phyloP scores from a whole-genome alignment of 176 grass and related monocot species.

The Secale cereale region DNA sequence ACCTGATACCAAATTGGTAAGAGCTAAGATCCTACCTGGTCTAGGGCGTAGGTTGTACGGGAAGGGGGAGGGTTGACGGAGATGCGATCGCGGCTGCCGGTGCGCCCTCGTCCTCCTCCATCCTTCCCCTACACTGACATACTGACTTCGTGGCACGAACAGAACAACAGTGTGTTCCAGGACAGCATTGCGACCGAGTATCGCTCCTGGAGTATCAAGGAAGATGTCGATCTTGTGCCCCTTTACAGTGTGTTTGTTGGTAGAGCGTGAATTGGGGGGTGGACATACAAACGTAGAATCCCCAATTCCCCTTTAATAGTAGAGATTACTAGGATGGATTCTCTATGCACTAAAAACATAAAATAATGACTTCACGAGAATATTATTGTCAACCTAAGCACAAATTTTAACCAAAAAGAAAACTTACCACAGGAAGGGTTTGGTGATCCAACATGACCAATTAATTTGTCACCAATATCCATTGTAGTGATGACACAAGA shows the following conservation, averaged over 20 bases:
- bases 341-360: neutral
- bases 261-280: neutral
- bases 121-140: no score
- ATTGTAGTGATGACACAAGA: conserved; percentile 81
- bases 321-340: conserved; percentile 3
- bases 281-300: no score
- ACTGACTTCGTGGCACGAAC: neutral
- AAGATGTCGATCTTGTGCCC: neutral
- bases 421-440: conserved; percentile 80
- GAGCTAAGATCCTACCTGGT: no score
- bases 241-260: neutral
- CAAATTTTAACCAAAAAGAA: neutral
- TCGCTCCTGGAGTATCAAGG: neutral
- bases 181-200: neutral
- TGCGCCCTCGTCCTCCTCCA: no score
- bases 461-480: conserved; percentile 60
- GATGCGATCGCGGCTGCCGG: no score
- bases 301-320: no score
- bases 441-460: conserved; percentile 94
- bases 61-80: no score
- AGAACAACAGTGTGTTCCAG: neutral
- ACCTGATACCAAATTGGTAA: no score
- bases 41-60: no score
- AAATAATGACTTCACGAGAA: neutral
- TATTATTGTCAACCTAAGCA: neutral